Evolutionary conservation across 2,329 filamentous ascomycete species (phyloP).

Genomic region (Arthrinium puccinioides): DNA sequence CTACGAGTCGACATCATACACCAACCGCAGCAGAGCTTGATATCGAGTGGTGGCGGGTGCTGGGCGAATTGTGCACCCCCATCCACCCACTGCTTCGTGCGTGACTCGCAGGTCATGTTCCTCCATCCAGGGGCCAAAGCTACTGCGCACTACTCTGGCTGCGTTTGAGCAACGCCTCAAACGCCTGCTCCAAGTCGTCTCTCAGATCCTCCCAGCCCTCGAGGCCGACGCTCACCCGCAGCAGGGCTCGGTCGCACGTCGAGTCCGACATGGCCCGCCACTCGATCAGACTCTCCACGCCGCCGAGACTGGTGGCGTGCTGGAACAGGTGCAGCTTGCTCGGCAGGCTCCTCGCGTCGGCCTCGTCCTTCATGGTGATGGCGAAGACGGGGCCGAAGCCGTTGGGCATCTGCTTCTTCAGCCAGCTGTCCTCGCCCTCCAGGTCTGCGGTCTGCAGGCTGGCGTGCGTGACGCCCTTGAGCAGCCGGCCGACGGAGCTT

Average conservation of each 20-base stretch:
- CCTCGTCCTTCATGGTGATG: slow-evolving; percentile 55
- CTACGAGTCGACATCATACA: too few relatives aligned
- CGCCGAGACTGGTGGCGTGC: slow-evolving; percentile 89
- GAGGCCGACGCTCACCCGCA: slow-evolving; percentile 80
- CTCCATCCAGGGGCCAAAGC: too few relatives aligned
- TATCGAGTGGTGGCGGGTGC: too few relatives aligned
- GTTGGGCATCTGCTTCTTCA: slow-evolving; percentile 80
- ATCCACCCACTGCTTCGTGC: too few relatives aligned
- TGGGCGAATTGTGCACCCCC: too few relatives aligned
- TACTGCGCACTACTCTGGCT: too few relatives aligned
- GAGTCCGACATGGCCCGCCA: slow-evolving; percentile 87
- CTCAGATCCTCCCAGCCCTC: slow-evolving; percentile 81
- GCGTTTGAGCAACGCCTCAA: slow-evolving; percentile 43
- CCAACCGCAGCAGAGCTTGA: too few relatives aligned
- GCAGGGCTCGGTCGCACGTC: slow-evolving; percentile 60
- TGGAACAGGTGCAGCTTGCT: slow-evolving; percentile 78
- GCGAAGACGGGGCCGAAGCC: slow-evolving; percentile 88
- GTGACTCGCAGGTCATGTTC: too few relatives aligned
- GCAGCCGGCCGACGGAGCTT: slow-evolving; percentile 40
- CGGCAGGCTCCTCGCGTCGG: slow-evolving; percentile 62
- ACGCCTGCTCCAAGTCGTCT: slow-evolving; percentile 63
- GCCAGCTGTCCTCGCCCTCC: slow-evolving; percentile 57
- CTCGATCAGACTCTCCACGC: slow-evolving; percentile 93
- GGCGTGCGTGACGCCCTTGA: slow-evolving; percentile 65
- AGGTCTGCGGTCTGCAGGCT: slow-evolving; percentile 62